phyloP scores from a whole-genome alignment of 129 eudicot species.

The Solidago caesia region DNA sequence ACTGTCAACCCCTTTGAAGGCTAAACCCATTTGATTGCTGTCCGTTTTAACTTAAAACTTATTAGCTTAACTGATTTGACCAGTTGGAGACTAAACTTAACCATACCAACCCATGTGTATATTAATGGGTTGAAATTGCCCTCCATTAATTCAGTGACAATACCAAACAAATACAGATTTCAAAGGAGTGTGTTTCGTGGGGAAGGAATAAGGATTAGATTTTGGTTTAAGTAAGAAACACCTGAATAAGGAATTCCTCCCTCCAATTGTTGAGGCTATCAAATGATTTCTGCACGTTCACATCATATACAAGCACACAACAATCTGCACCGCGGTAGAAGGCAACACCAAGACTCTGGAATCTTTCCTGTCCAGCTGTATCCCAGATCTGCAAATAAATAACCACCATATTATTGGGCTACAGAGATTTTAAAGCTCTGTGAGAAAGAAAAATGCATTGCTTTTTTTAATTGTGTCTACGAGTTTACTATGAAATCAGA shows the following conservation, averaged over 20 bases:
- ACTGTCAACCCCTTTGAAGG: neutral
- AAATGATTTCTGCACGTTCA: slow-evolving; percentile 20
- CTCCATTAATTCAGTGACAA: neutral
- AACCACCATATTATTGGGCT: neutral
- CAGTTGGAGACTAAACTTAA: neutral
- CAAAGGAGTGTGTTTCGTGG: neutral
- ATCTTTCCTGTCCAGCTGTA: slow-evolving; percentile 27
- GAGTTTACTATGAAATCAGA: no score
- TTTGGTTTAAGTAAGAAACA: neutral
- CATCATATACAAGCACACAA: slow-evolving; percentile 16
- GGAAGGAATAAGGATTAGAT: neutral
- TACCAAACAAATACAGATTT: no score
- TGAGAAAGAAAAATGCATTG: no score
- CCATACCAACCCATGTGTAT: neutral
- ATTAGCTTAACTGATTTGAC: neutral
- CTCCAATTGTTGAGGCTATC: slow-evolving; percentile 20
- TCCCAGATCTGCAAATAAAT: slow-evolving; percentile 22
- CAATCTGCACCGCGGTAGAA: slow-evolving; percentile 27
- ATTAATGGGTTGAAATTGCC: neutral
- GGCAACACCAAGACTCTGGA: slow-evolving; percentile 26
- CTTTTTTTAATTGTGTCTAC: no score
- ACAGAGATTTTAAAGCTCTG: no score
- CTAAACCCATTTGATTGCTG: no score
- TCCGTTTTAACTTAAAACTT: neutral
- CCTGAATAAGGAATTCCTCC: slow-evolving; percentile 28